Evolutionary conservation across 768 basidiomycete genomes (phyloP).

Genomic region (Roridomyces roridus): DNA sequence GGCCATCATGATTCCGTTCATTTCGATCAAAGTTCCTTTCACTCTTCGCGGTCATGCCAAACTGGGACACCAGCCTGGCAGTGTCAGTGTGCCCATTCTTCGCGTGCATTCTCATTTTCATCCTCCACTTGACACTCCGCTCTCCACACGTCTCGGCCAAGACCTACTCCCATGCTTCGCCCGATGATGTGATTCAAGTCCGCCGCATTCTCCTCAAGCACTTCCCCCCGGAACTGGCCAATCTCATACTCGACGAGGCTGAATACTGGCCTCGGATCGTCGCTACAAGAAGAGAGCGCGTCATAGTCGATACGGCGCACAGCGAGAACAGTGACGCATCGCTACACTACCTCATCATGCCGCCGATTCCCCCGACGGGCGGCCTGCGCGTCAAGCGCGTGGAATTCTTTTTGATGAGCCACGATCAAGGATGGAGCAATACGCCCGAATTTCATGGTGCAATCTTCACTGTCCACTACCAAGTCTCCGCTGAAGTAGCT

Average conservation of each 20-base stretch:
- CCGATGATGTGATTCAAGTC: conserved; percentile 26
- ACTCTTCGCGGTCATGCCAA: too few species aligned
- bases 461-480: neutral
- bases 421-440: conserved; percentile 32
- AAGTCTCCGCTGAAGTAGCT: neutral
- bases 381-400: conserved; percentile 27
- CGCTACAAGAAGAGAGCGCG: neutral
- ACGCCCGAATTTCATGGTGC: conserved; percentile 17
- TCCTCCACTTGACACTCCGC: too few species aligned
- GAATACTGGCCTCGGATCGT: conserved; percentile 35
- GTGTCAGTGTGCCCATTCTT: too few species aligned
- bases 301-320: conserved; percentile 12
- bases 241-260: conserved; percentile 32
- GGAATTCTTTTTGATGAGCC: conserved; percentile 26
- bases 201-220: conserved; percentile 20
- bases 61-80: too few species aligned
- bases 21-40: too few species aligned
- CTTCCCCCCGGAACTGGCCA: conserved; percentile 35
- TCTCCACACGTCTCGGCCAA: too few species aligned
- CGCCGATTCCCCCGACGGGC: conserved; percentile 16
- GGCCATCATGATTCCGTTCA: too few species aligned
- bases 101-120: too few species aligned
- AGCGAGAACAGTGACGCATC: conserved; percentile 12
- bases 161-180: conserved; percentile 2
- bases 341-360: conserved; percentile 28